A percentile compares a stretch with the other conserved stretches of the same genome.
These are phyloP conservation scores for Ophiocordyceps camponoti-floridani DNA, from an alignment of 2,329 filamentous ascomycete species.

Conservation along the genomic window DNA sequence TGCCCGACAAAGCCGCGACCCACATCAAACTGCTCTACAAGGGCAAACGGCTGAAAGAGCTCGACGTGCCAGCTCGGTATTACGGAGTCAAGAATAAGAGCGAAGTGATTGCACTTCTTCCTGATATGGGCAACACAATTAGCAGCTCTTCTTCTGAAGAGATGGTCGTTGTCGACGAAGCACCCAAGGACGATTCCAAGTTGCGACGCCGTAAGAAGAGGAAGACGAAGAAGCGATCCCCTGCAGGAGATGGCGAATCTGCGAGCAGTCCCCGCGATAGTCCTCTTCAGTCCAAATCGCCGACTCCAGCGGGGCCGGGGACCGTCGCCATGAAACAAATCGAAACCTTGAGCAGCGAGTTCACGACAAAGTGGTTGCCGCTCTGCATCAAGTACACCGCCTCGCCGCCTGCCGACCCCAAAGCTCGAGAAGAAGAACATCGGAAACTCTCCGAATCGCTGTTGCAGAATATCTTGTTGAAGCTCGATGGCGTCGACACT, in stretches of 20 bases:
- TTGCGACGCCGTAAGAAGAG: constrained; percentile 19
- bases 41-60: constrained; percentile 51
- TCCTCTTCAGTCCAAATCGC: constrained; percentile 16
- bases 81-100: constrained; percentile 44
- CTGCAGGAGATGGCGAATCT: constrained; percentile 18
- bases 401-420: constrained; percentile 44
- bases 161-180: constrained; percentile 29
- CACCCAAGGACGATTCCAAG: constrained; percentile 14
- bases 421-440: constrained; percentile 57
- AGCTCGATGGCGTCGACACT: constrained; percentile 59
- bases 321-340: constrained; percentile 35
- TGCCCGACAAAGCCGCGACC: constrained; percentile 31
- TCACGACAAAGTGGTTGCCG: constrained; percentile 46
- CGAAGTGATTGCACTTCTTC: constrained; percentile 34
- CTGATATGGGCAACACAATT: constrained; percentile 17
- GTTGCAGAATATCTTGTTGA: constrained; percentile 57
- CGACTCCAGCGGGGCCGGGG: constrained; percentile 11
- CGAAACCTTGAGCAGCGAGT: constrained; percentile 44
- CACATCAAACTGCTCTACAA: constrained; percentile 57
- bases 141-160: constrained; percentile 22
- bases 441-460: constrained; percentile 59
- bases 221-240: constrained; percentile 25
- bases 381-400: constrained; percentile 42
- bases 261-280: constrained; percentile 27
- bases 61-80: constrained; percentile 35